phyloP scores from a whole-genome alignment of 2,329 filamentous ascomycete genomes.

The Arthroderma uncinatum region DNA sequence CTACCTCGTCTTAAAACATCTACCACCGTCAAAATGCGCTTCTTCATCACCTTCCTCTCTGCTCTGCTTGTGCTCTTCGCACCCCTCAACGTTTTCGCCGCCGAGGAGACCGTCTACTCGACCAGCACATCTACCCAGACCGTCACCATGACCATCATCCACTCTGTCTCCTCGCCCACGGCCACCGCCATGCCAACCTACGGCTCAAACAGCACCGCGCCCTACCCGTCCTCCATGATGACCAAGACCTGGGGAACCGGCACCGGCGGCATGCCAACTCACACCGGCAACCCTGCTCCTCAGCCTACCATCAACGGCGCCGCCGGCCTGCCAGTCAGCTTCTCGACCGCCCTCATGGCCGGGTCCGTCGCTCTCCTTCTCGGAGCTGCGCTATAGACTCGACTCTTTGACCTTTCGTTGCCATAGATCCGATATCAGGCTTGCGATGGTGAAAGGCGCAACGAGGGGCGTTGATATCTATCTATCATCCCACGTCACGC shows the following conservation, averaged over 20 bases:
- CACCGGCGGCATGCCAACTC: neutral
- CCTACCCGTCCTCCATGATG: neutral
- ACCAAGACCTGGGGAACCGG: slow-evolving; percentile 4
- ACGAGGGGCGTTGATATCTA: too few relatives aligned
- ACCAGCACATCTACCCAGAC: slow-evolving; percentile 38
- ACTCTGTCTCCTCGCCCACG: slow-evolving; percentile 14
- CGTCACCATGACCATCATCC: slow-evolving; percentile 25
- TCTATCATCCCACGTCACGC: neutral
- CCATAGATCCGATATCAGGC: too few relatives aligned
- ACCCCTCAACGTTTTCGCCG: slow-evolving; percentile 22
- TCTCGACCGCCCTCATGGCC: slow-evolving; percentile 26
- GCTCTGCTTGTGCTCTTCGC: slow-evolving; percentile 26
- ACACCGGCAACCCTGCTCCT: slow-evolving; percentile 2
- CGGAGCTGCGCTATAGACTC: slow-evolving; percentile 25
- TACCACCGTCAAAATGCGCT: slow-evolving; percentile 27
- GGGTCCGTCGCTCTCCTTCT: slow-evolving; percentile 31
- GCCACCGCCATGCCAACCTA: slow-evolving; percentile 16
- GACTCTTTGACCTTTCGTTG: neutral
- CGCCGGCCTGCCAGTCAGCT: slow-evolving; percentile 11
- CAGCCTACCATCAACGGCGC: slow-evolving; percentile 14
- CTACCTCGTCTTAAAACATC: neutral
- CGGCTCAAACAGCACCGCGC: neutral
- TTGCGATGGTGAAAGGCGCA: too few relatives aligned
- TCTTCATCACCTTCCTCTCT: slow-evolving; percentile 24
- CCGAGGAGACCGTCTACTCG: slow-evolving; percentile 26